These are phyloP conservation scores for Apophysomyces elegans DNA, from an alignment of 371 early-diverging fungal species.

Conservation along the genomic window DNA sequence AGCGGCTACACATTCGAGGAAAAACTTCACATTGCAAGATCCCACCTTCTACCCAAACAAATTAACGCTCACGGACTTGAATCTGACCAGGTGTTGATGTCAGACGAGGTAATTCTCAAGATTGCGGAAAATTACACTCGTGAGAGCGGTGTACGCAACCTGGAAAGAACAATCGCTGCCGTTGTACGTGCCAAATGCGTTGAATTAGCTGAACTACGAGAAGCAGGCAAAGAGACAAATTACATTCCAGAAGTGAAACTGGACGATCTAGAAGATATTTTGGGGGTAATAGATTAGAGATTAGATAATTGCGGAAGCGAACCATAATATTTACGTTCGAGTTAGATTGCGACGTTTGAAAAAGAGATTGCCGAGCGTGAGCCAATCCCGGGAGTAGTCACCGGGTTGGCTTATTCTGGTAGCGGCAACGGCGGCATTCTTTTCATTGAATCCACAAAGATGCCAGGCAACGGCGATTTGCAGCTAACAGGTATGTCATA, in stretches of 20 bases:
- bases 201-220: conserved; percentile 54
- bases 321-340: neutral
- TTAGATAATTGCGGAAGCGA: neutral
- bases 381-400: conserved; percentile 75
- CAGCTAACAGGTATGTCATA: conserved; percentile 57
- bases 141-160: conserved; percentile 83
- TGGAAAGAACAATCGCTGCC: conserved; percentile 78
- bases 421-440: conserved; percentile 78
- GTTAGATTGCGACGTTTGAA: conserved; percentile 29
- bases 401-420: conserved; percentile 83
- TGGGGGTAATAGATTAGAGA: conserved; percentile 56
- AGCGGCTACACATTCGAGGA: conserved; percentile 88
- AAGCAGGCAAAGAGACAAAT: conserved; percentile 14
- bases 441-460: conserved; percentile 79
- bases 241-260: conserved; percentile 41
- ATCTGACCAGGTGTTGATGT: conserved; percentile 42
- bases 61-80: conserved; percentile 64
- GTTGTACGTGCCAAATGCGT: conserved; percentile 79
- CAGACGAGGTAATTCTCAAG: conserved; percentile 58
- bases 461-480: conserved; percentile 75
- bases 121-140: conserved; percentile 76
- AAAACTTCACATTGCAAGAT: conserved; percentile 61
- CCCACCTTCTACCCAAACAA: conserved; percentile 70
- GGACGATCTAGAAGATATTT: conserved; percentile 59
- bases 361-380: conserved; percentile 70